phyloP scores from a whole-genome alignment of 2,329 filamentous ascomycete genomes.

The Emergomyces orientalis region DNA sequence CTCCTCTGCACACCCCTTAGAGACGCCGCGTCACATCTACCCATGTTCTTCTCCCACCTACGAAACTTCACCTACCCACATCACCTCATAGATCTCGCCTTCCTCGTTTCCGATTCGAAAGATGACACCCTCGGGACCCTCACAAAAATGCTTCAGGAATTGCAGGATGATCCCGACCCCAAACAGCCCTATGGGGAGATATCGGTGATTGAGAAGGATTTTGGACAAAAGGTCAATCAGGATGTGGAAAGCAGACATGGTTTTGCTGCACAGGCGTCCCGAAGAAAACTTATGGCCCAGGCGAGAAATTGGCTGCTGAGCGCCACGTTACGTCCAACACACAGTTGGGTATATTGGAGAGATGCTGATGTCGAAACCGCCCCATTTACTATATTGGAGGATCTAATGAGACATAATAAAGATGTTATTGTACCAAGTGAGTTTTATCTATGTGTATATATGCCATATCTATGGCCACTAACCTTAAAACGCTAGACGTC shows the following conservation, averaged over 20 bases:
- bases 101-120: conserved; percentile 94
- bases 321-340: conserved; percentile 82
- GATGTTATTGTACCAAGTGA: conserved; percentile 96
- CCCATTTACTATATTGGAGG: conserved; percentile 90
- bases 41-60: conserved; percentile 98
- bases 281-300: conserved; percentile 95
- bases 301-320: conserved; percentile 95
- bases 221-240: conserved; percentile 94
- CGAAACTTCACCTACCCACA: conserved; percentile 96
- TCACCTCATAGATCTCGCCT: conserved; percentile 89
- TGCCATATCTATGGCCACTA: conserved; percentile 21
- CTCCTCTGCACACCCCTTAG: conserved; percentile 87
- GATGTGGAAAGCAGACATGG: conserved; percentile 96
- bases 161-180: conserved; percentile 71
- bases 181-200: conserved; percentile 88
- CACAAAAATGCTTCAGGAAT: conserved; percentile 61
- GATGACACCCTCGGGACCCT: conserved; percentile 75
- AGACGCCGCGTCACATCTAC: conserved; percentile 82
- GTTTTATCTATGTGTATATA: conserved; percentile 33
- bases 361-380: conserved; percentile 98
- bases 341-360: conserved; percentile 99
- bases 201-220: conserved; percentile 96
- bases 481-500: conserved; percentile 54
- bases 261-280: conserved; percentile 87
- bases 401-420: conserved; percentile 97